These are phyloP conservation scores for Microdochium nivale DNA, from an alignment of 2,329 filamentous ascomycete species.

Conservation along the genomic window DNA sequence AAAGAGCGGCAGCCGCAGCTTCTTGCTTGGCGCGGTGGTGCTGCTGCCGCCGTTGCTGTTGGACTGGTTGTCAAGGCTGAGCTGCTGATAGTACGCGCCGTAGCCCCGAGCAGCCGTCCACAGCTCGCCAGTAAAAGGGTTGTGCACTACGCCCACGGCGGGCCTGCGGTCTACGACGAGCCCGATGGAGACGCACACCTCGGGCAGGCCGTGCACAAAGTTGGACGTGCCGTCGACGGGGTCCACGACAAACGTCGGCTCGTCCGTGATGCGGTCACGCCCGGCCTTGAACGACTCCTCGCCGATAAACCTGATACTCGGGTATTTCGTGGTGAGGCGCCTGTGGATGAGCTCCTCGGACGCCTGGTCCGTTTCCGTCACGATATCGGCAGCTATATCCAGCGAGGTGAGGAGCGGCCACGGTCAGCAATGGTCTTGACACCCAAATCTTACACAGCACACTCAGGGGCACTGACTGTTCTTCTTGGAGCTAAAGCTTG, in stretches of 20 bases:
- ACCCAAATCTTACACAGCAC: no score
- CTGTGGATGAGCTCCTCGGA: constrained; percentile 49
- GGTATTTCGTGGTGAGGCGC: constrained; percentile 39
- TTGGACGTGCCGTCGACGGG: constrained; percentile 59
- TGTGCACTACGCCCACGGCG: constrained; percentile 50
- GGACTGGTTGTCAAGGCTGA: not conserved
- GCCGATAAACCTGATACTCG: constrained; percentile 40
- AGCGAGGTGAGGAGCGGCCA: no score
- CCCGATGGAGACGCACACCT: constrained; percentile 50
- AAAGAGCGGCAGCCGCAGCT: not conserved
- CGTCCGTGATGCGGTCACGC: constrained; percentile 32
- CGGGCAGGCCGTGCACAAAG: constrained; percentile 53
- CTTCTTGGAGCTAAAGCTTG: constrained; percentile 30
- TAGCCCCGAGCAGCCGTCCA: constrained; percentile 46
- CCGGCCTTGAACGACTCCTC: constrained; percentile 52
- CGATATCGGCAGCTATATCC: constrained; percentile 47
- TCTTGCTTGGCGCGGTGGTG: not conserved
- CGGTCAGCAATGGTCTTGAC: no score
- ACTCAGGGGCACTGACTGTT: constrained; percentile 25
- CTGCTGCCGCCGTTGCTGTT: not conserved
- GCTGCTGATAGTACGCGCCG: constrained; percentile 33
- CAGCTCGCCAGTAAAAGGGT: constrained; percentile 46
- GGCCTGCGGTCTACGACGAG: constrained; percentile 40
- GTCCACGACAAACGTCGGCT: constrained; percentile 53
- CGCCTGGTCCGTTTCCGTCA: constrained; percentile 55